Evolutionary conservation across 2,329 filamentous ascomycete genomes (phyloP).

Genomic region (Apiospora aurea): DNA sequence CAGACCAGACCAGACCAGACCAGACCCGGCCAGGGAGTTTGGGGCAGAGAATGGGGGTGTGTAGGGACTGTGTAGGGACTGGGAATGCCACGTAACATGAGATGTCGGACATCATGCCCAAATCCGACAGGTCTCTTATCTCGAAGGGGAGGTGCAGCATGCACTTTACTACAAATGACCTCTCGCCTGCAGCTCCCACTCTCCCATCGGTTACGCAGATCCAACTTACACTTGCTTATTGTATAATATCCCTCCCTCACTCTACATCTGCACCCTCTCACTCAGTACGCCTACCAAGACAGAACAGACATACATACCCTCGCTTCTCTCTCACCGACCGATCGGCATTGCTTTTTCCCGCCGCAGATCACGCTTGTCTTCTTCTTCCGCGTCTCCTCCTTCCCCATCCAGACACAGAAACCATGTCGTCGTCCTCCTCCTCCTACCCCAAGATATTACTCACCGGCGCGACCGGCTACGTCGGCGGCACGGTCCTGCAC

Average conservation of each 20-base stretch:
- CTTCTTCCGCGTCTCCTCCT: background rate
- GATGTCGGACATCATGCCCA: background rate
- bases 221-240: background rate
- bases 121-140: background rate
- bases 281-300: no score
- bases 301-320: background rate
- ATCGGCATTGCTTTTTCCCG: background rate
- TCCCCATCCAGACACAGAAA: background rate
- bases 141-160: background rate
- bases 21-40: background rate
- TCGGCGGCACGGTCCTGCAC: conserved; percentile 33
- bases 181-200: background rate
- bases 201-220: background rate
- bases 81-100: background rate
- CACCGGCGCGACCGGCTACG: conserved; percentile 32
- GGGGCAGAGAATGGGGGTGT: no score
- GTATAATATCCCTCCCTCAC: background rate
- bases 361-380: background rate
- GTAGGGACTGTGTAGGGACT: background rate
- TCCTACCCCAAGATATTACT: conserved; percentile 27
- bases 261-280: background rate
- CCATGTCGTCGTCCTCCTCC: background rate
- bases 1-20: background rate
- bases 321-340: background rate
- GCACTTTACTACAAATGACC: background rate